Evolutionary conservation across 805 yeast genomes (phyloP), one percentile per base, ranked within the genome.

Genomic region (Blastobotrys americana): DNA sequence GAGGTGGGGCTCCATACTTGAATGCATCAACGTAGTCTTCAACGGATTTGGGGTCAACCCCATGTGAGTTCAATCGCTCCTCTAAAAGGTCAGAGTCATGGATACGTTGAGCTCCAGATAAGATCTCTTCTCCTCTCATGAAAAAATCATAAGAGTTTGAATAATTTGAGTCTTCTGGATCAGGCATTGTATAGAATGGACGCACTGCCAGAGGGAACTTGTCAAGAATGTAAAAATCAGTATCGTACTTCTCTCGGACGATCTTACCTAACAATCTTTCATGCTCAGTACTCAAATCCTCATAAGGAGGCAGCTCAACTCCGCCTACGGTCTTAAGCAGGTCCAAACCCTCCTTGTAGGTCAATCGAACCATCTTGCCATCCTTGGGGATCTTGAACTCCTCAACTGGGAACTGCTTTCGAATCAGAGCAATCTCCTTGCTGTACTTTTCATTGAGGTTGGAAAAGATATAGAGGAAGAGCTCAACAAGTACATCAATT

Each of bases 111-210:
- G 98, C 99, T 60, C 99, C 99, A n/a, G 96, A 87, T 56, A 93
- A 72, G 59, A 93, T 93, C 71, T 93, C 99, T 72, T 93, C 98
- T 64, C 99, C 99, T 73, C 98, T 84, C 98, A 93, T 93, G 77
- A 93, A 93, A 82, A 93, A 93, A 72, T 93, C 98, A 65, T 90
- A 93, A 17, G 97, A 90, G 78, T 93, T 93, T 52, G 97, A 89
- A 72, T 89, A 89, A 57, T 82, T 76, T 52, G 95, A 79, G 70
- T 93, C 89, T 60, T 79, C 82, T 16, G 97, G 76, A 65, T 88
- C 96, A 51, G 98, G 97, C 98, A 93, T 93, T 40, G 99, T 93
- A 77, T 93, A 93, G 78, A 93, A 93, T 47, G 99, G 99, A 74
- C 99, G 82, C 45, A 89, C 78, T 23, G 86, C 93, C 62, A 88